A percentile compares a stretch with the other conserved stretches of the same genome.
phyloP scores from a whole-genome alignment of 257 asterid genomes.

The Salvia rosmarinus region DNA sequence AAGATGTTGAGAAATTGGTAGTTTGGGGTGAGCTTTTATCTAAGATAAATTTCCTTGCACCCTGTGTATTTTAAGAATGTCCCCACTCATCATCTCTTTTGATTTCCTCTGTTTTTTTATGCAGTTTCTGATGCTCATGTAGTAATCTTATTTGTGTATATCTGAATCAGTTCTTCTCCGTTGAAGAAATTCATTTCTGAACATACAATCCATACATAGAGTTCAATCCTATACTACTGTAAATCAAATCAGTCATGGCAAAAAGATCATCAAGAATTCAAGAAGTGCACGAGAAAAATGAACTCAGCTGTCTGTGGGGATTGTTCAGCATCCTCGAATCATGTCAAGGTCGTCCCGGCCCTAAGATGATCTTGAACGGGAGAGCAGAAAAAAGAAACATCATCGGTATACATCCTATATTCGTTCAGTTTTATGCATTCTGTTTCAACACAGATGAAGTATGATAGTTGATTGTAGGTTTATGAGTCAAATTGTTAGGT shows the following conservation, averaged over 20 bases:
- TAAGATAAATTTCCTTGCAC: slow-evolving; percentile 22
- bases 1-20: slow-evolving; percentile 8
- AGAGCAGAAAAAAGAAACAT: slow-evolving; percentile 34
- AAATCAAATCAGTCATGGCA: slow-evolving; percentile 40
- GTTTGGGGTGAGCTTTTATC: not conserved
- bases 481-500: slow-evolving; percentile 39
- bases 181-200: no score
- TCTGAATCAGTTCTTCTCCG: not conserved
- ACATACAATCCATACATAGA: not conserved
- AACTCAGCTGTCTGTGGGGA: slow-evolving; percentile 59
- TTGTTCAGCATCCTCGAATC: slow-evolving; percentile 55
- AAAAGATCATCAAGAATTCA: slow-evolving; percentile 48
- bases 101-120: not conserved
- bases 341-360: slow-evolving; percentile 40
- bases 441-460: slow-evolving; percentile 6
- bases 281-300: slow-evolving; percentile 40
- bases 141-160: slow-evolving; percentile 15
- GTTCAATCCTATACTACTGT: not conserved
- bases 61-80: slow-evolving; percentile 27
- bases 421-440: not conserved
- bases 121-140: slow-evolving; percentile 23
- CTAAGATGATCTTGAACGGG: slow-evolving; percentile 50
- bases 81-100: slow-evolving; percentile 14
- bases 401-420: slow-evolving; percentile 41
- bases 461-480: slow-evolving; percentile 32